Base-by-base conservation (phyloP, 192 early-diverging fungal species). In the Gamsiella multidivaricata region DNA sequence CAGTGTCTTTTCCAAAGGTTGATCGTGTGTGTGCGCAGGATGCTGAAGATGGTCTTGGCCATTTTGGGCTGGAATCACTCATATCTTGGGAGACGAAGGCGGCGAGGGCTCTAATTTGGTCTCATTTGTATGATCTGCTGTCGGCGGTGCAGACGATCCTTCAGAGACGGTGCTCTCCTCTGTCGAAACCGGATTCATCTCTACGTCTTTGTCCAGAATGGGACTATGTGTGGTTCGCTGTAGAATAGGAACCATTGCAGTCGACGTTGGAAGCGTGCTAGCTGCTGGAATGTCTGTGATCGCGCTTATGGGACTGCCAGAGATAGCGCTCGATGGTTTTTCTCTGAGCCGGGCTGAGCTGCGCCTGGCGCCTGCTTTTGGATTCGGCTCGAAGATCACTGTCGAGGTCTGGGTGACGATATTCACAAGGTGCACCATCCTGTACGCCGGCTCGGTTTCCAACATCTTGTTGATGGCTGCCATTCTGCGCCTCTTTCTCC, bases 1-100 rank as follows among this genome's bases (percentile, higher is more conserved):
- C 12, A 78, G n/a, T 10, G 57, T 31, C 17, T 78, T 78, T 66
- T 61, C 20, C 41, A 9, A 2, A 78, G 36, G 0, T 64, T 28
- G 0, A 68, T 17, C 1, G 59, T 61, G 3, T 61, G 57, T 12
- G 49, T 32, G 12, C 74, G 18, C 3, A 65, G 62, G 11, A 66
- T 54, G 9, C 57, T 33, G 18, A 62, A 78, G 0, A 78, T 39
- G 3, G 10, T 18, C 2, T 46, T 57, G 34, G 63, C 54, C 74
- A 78, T 78, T 7, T n/a, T 57, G 41, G 0, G 25, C 28, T 7
- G 74, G 74, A 12, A 78, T 78, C 3, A 60, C 63, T 17, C 69
- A 78, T 2, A 78, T 4, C n/a, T 33, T 36, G 23, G 69, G 26
- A 9, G 14, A 31, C 2, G 70, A 41, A 2, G 52, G 47, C 26